Conservation (phyloP, 805 yeast species). For the Millerozyma acaciae region DNA sequence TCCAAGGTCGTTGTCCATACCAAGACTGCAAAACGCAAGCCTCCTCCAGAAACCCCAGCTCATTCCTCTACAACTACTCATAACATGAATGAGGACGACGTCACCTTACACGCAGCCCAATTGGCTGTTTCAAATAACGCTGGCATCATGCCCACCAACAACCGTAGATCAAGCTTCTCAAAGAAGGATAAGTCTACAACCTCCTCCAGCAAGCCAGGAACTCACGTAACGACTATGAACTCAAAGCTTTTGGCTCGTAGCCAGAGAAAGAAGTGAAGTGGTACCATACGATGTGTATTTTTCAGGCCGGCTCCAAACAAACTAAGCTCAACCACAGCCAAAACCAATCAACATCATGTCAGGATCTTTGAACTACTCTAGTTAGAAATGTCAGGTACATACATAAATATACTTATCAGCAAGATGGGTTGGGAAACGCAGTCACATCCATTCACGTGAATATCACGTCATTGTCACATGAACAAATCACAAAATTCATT, state of each 20-base stretch:
- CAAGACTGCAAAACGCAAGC: constrained; percentile 22
- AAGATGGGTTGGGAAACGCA: too few species aligned
- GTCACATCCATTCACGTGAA: constrained; percentile 1
- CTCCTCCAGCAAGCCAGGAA: constrained; percentile 8
- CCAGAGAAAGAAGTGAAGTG: constrained; percentile 37
- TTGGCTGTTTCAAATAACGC: constrained; percentile 36
- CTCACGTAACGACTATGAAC: constrained; percentile 50
- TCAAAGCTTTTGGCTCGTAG: constrained; percentile 61
- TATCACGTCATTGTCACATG: constrained; percentile 1
- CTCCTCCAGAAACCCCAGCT: constrained; percentile 23
- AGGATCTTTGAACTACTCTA: too few species aligned
- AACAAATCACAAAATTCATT: too few species aligned
- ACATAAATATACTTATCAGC: too few species aligned
- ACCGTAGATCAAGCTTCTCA: constrained; percentile 35
- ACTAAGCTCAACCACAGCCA: too few species aligned
- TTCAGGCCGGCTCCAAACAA: too few species aligned
- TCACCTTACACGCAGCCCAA: constrained; percentile 41
- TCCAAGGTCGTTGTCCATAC: constrained; percentile 12
- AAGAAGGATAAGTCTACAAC: constrained; percentile 20
- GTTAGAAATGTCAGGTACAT: too few species aligned
- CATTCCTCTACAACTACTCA: constrained; percentile 25
- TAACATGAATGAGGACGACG: constrained; percentile 20
- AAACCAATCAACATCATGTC: too few species aligned
- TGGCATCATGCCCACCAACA: constrained; percentile 16
- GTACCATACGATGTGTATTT: too few species aligned